Evolutionary conservation across 2,329 filamentous ascomycete species (phyloP), one percentile per base, ranked within the genome.

Genomic region (Leptographium wingfieldii): DNA sequence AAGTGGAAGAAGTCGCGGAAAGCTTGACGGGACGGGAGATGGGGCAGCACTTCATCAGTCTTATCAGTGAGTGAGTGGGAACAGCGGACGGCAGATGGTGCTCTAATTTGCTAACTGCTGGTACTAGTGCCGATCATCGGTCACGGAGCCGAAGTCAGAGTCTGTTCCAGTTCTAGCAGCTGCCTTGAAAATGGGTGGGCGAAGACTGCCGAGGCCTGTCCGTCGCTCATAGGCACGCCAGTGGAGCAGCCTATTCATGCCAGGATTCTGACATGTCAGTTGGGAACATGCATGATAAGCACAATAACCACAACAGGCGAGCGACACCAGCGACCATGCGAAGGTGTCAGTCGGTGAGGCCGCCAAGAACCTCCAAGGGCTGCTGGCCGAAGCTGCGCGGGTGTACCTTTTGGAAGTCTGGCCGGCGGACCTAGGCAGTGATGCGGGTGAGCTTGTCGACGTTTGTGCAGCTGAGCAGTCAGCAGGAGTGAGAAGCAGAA

Each of bases 331-430:
- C 22, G 22, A 22, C 22, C 22, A 22, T 22, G 22, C 22, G 65
- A 67, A 3, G 67, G 67, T n/a, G 68, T 58, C 25, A 69, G 57
- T 68, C 67, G 29, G 68, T 67, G 61, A 68, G 68, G 12, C 67
- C 67, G 54, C 64, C 67, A 53, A 69, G 65, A 12, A 65, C 63
- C 51, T 60, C 40, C 51, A 68, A 69, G 5, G 55, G 33, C 11
- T 55, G 25, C n/a, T 58, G 40, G 3, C 55, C 56, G n/a, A 54
- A 29, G 11, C 46, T 57, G 51, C 60, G 62, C 33, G 46, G 65
- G 52, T 62, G 61, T 11, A 55, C 54, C 0, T 9, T 25, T 0
- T 22, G 29, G 31, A 63, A 65, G 1, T 27, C 58, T 1, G 58
- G 33, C 19, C 27, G 51, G 38, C 63, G 58, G 2, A 64, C 62